Percentiles rank a stretch among this genome's conserved stretches.
Evolutionary conservation across 148 eudicot species (phyloP).

Genomic region (Amaranthus palmeri): DNA sequence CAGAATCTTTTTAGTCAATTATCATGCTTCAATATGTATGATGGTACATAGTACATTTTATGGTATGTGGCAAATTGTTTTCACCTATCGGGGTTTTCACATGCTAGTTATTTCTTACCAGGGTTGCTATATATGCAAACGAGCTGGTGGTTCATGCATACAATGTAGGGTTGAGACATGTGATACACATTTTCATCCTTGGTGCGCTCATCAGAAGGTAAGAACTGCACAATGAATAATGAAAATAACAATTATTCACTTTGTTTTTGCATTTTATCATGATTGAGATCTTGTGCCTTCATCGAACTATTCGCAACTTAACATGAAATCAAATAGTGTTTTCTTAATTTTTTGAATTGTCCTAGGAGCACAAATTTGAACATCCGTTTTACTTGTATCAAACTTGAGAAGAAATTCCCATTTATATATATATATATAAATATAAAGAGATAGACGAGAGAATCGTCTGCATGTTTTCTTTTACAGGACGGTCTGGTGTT

Average conservation of each 20-base stretch:
- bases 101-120: constrained; percentile 12
- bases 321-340: background rate
- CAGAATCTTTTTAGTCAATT: background rate
- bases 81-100: background rate
- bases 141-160: constrained; percentile 52
- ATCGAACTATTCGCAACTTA: too few relatives aligned
- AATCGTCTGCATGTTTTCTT: background rate
- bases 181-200: constrained; percentile 42
- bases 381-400: background rate
- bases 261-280: too few relatives aligned
- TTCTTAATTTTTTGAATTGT: background rate
- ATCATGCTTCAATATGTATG: background rate
- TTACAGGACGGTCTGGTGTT: background rate
- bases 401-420: background rate
- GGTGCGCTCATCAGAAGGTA: constrained; percentile 66
- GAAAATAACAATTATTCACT: background rate
- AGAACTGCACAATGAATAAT: constrained; percentile 9
- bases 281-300: too few relatives aligned
- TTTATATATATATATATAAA: too few relatives aligned
- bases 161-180: constrained; percentile 39
- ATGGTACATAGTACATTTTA: background rate
- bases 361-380: background rate
- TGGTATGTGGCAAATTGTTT: background rate
- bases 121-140: constrained; percentile 50
- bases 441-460: background rate